phyloP scores from a whole-genome alignment of 306 rosid species.

The Begonia peltatifolia region DNA sequence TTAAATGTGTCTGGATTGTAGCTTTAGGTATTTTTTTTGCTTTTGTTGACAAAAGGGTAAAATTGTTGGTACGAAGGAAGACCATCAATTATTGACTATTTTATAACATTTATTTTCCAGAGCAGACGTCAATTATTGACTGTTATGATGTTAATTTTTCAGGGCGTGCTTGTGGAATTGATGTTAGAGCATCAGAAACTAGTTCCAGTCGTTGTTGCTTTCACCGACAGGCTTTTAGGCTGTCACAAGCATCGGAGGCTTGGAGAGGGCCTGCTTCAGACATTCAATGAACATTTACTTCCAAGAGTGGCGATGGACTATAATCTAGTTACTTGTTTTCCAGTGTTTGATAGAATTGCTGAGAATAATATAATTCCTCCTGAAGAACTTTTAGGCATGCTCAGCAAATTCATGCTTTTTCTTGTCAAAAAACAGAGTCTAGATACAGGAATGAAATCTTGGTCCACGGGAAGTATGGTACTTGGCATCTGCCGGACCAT shows the following conservation, averaged over 20 bases:
- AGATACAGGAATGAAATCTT: conserved; percentile 54
- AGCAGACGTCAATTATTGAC: conserved; percentile 2
- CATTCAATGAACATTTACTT: conserved; percentile 73
- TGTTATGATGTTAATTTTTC: conserved; percentile 9
- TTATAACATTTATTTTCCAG: too few species aligned
- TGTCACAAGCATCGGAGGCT: conserved; percentile 77
- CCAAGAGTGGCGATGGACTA: conserved; percentile 69
- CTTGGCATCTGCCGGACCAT: conserved; percentile 84
- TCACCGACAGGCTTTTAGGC: conserved; percentile 62
- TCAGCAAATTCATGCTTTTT: conserved; percentile 62
- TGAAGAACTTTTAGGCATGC: conserved; percentile 53
- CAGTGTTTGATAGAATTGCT: conserved; percentile 73
- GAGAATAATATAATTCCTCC: conserved; percentile 77
- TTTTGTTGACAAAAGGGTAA: too few species aligned
- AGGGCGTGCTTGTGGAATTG: conserved; percentile 72
- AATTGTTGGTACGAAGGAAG: too few species aligned
- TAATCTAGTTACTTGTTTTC: conserved; percentile 62
- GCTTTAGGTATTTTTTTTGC: too few species aligned
- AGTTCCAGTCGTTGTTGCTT: conserved; percentile 77
- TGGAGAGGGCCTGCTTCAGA: conserved; percentile 86
- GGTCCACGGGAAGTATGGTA: conserved; percentile 93
- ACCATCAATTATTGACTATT: too few species aligned
- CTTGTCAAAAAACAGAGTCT: conserved; percentile 89
- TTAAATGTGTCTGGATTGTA: too few species aligned
- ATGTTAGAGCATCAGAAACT: conserved; percentile 55